A percentile compares a stretch with the other conserved stretches of the same genome.
These are phyloP conservation scores for Leptographium wingfieldii DNA, from an alignment of 2,329 filamentous ascomycete genomes.

Conservation along the genomic window DNA sequence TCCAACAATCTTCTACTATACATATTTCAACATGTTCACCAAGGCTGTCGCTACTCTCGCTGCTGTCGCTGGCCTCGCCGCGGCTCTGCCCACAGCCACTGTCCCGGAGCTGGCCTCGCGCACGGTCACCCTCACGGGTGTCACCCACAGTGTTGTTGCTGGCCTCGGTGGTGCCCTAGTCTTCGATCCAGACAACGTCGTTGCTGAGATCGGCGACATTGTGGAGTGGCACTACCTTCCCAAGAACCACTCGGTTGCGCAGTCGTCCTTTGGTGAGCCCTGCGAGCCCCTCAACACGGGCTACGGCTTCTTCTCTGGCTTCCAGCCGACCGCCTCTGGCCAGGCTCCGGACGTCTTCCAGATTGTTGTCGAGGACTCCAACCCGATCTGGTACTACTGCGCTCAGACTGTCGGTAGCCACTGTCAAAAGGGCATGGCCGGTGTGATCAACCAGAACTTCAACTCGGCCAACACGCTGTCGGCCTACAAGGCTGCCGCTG, in stretches of 20 bases:
- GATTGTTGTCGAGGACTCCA: conserved; percentile 26
- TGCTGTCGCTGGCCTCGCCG: conserved; percentile 16
- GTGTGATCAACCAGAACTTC: conserved; percentile 36
- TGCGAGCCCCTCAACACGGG: conserved; percentile 27
- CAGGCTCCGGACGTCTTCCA: conserved; percentile 31
- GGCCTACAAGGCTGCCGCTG: conserved; percentile 24
- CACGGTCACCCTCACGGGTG: conserved; percentile 24
- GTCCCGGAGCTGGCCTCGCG: conserved; percentile 16
- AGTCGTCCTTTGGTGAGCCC: conserved; percentile 28
- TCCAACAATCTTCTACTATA: neutral
- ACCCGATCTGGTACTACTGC: conserved; percentile 33
- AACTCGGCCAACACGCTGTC: conserved; percentile 23
- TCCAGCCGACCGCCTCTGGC: conserved; percentile 21
- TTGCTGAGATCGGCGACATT: conserved; percentile 34
- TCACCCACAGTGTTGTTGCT: conserved; percentile 33
- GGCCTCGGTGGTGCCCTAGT: conserved; percentile 27
- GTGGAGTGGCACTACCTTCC: conserved; percentile 44
- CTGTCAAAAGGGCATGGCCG: conserved; percentile 37
- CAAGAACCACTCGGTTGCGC: conserved; percentile 25
- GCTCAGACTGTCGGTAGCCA: conserved; percentile 28
- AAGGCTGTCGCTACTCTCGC: conserved; percentile 14
- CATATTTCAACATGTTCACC: neutral
- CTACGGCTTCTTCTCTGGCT: conserved; percentile 31
- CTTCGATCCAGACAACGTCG: conserved; percentile 38
- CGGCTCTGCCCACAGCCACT: conserved; percentile 20